Conservation (phyloP, 1,284 basidiomycete genomes). For the Abortiporus biennis region DNA sequence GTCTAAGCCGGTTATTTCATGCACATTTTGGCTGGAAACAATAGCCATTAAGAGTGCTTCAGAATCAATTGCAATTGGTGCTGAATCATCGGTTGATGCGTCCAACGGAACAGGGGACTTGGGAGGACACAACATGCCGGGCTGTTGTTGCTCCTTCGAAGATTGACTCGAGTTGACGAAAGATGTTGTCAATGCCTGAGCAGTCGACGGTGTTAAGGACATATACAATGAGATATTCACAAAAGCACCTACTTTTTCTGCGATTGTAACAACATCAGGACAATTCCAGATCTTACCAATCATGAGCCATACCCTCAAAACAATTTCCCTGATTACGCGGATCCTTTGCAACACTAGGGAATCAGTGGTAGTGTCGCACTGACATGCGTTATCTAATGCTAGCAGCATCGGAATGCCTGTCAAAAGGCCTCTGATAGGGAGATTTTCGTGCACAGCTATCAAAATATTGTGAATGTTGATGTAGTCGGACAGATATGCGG, state of each 20-base stretch:
- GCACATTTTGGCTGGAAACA: slow-evolving; percentile 44
- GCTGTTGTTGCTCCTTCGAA: slow-evolving; percentile 17
- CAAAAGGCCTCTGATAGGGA: slow-evolving; percentile 70
- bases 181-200: slow-evolving; percentile 11
- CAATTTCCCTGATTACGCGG: slow-evolving; percentile 57
- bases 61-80: slow-evolving; percentile 40
- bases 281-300: slow-evolving; percentile 74
- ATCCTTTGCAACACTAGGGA: slow-evolving; percentile 39
- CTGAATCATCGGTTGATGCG: slow-evolving; percentile 18
- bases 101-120: slow-evolving; percentile 28
- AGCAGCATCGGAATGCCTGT: slow-evolving; percentile 84
- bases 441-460: slow-evolving; percentile 56
- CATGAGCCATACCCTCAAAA: slow-evolving; percentile 58
- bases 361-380: slow-evolving; percentile 34
- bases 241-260: slow-evolving; percentile 44
- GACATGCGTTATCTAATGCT: slow-evolving; percentile 59
- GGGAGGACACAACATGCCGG: slow-evolving; percentile 30
- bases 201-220: slow-evolving; percentile 7
- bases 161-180: slow-evolving; percentile 12
- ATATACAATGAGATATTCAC: slow-evolving; percentile 8
- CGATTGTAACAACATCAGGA: slow-evolving; percentile 43
- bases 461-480: slow-evolving; percentile 70
- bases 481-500: slow-evolving; percentile 71
- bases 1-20: slow-evolving; percentile 61
- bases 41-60: slow-evolving; percentile 51